These are phyloP conservation scores for Xylaria arbuscula DNA, from an alignment of 2,329 filamentous ascomycete genomes.

Conservation along the genomic window DNA sequence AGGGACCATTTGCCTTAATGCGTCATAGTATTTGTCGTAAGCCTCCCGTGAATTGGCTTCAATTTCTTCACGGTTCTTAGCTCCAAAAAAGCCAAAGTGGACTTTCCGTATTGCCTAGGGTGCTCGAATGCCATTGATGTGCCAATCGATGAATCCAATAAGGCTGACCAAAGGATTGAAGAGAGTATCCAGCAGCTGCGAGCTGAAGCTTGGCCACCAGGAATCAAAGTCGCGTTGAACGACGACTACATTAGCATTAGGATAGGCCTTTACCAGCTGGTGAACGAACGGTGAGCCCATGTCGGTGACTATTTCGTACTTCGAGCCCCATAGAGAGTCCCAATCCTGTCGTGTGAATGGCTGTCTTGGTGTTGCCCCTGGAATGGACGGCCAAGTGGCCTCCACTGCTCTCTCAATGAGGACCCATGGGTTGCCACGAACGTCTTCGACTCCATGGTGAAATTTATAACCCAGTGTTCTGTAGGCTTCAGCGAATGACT, in stretches of 20 bases:
- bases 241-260: slow-evolving; percentile 41
- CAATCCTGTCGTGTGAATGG: slow-evolving; percentile 26
- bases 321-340: slow-evolving; percentile 26
- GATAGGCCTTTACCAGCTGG: slow-evolving; percentile 38
- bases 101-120: slow-evolving; percentile 30
- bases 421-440: slow-evolving; percentile 24
- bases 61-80: slow-evolving; percentile 14
- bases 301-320: slow-evolving; percentile 32
- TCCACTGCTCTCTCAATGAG: slow-evolving; percentile 33
- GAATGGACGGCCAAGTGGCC: slow-evolving; percentile 30
- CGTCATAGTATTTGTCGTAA: slow-evolving; percentile 27
- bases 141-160: slow-evolving; percentile 22
- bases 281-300: slow-evolving; percentile 27
- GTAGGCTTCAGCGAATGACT: slow-evolving; percentile 27
- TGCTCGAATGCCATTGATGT: slow-evolving; percentile 25
- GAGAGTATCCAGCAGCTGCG: slow-evolving; percentile 23
- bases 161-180: slow-evolving; percentile 6
- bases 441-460: slow-evolving; percentile 22
- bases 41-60: slow-evolving; percentile 15
- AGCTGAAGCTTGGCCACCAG: slow-evolving; percentile 41
- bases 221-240: slow-evolving; percentile 40
- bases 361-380: slow-evolving; percentile 8
- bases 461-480: slow-evolving; percentile 27
- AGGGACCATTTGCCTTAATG: slow-evolving; percentile 23
- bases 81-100: slow-evolving; percentile 33